phyloP scores from a whole-genome alignment of 2,329 filamentous ascomycete genomes.

The Alternaria tenuissima region DNA sequence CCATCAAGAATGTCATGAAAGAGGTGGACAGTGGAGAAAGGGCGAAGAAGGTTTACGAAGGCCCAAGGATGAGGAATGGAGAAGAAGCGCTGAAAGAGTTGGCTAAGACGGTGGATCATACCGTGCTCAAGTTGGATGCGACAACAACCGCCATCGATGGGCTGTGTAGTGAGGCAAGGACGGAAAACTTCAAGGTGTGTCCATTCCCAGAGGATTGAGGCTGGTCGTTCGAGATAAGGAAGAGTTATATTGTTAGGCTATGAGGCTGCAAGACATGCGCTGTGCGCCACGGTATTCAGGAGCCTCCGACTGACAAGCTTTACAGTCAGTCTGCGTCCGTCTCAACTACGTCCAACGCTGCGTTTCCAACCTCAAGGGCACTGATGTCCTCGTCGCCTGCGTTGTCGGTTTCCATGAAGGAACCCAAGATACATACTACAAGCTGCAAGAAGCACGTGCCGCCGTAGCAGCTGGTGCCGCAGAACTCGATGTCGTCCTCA shows the following conservation, averaged over 20 bases:
- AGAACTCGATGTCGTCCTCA: constrained; percentile 68
- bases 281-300: not conserved
- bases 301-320: constrained; percentile 20
- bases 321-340: constrained; percentile 65
- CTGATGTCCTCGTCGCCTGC: constrained; percentile 62
- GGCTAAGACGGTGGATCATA: constrained; percentile 58
- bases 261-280: not conserved
- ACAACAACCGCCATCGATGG: constrained; percentile 60
- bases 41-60: constrained; percentile 38
- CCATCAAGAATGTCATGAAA: constrained; percentile 39
- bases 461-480: constrained; percentile 61
- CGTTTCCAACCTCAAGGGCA: constrained; percentile 58
- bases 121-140: constrained; percentile 59
- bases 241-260: not conserved
- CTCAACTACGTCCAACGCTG: constrained; percentile 61
- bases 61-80: constrained; percentile 38
- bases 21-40: constrained; percentile 40
- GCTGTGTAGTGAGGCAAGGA: constrained; percentile 64
- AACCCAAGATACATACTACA: constrained; percentile 60
- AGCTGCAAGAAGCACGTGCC: constrained; percentile 60
- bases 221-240: not conserved
- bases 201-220: not conserved
- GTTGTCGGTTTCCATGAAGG: constrained; percentile 69
- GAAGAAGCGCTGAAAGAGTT: constrained; percentile 39
- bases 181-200: constrained; percentile 56